Percentiles rank a stretch among this genome's conserved stretches.
These are phyloP conservation scores for Thraustochytrium striatum DNA, from an alignment of 352 stramenopile genomes.

Conservation along the genomic window DNA sequence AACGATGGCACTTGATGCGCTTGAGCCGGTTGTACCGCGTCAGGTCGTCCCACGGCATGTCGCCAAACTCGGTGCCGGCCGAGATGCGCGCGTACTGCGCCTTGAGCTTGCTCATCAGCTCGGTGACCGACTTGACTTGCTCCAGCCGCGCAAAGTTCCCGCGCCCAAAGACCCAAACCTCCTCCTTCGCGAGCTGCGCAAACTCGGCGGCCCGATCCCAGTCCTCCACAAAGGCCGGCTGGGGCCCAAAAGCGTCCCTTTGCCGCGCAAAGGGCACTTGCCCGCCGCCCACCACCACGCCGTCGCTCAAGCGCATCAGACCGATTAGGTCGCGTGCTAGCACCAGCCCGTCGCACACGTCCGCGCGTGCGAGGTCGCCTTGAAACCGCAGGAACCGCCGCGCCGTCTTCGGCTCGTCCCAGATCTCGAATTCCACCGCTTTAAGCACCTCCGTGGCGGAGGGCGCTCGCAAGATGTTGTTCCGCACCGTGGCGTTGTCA, in stretches of 20 bases:
- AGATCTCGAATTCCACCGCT: conserved; percentile 2
- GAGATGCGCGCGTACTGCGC: neutral
- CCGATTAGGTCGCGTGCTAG: conserved; percentile 15
- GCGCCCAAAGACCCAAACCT: conserved; percentile 31
- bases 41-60: conserved; percentile 32
- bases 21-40: conserved; percentile 4
- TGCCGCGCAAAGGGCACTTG: neutral
- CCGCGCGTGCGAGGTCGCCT: neutral
- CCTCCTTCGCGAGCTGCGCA: neutral
- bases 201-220: neutral
- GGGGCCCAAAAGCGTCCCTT: neutral
- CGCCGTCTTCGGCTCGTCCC: neutral
- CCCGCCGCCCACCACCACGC: neutral
- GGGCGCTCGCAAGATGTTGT: neutral
- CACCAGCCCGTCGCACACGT: conserved; percentile 5
- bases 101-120: conserved; percentile 15
- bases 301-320: neutral
- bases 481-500: neutral
- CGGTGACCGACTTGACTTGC: neutral
- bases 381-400: conserved; percentile 17
- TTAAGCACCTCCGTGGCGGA: neutral
- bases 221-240: conserved; percentile 5
- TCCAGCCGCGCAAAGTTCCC: conserved; percentile 5
- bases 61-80: neutral
- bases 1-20: neutral